Base-by-base conservation (phyloP, 345 rosid species). In the Orychophragmus violaceus region DNA sequence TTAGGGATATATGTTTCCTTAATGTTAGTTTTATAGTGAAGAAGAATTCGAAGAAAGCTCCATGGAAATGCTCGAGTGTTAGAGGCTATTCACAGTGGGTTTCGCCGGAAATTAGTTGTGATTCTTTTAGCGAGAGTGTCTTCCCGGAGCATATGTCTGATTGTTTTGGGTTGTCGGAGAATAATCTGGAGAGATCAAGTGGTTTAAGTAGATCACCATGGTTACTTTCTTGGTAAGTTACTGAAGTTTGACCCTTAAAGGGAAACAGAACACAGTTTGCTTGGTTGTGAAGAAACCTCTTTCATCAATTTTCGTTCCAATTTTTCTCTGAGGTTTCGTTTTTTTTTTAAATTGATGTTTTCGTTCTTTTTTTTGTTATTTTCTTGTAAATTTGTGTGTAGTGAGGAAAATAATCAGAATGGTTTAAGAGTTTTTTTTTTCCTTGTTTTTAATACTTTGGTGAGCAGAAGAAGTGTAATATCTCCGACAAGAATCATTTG, bases 61-160 rank as follows among this genome's bases (percentile, higher is more conserved):
- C 96, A 0, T 94, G 99, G 99, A 82, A 79, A 70, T 94, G 97
- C 68, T 84, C 99, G 1, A 46, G 75, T 71, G 65, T 90, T 68
- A 78, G 79, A 74, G 99, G 99, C 14, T 94, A 82, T 65, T 94
- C 97, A 25, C 75, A 85, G 48, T 74, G 71, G 37, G 95, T 94
- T 74, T 78, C 76, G 32, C 99, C 99, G 10, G 84, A 84, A 67
- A 50, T 75, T 1, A 75, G 79, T 35, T 94, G 99, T 71, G 78
- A 85, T 69, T 76, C 84, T 39, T 78, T 88, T 17, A 74, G 74
- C 76, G 84, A 78, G 68, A 76, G 63, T 23, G 80, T 93, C 71
- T 81, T 74, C 75, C 96, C 95, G 6, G 69, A 78, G 14, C 89
- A 87, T 72, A 67, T 23, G 59, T 72, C 84, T 5, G 86, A 87